Base-by-base conservation (phyloP, 1,284 basidiomycete species). In the Ustilago esculenta region DNA sequence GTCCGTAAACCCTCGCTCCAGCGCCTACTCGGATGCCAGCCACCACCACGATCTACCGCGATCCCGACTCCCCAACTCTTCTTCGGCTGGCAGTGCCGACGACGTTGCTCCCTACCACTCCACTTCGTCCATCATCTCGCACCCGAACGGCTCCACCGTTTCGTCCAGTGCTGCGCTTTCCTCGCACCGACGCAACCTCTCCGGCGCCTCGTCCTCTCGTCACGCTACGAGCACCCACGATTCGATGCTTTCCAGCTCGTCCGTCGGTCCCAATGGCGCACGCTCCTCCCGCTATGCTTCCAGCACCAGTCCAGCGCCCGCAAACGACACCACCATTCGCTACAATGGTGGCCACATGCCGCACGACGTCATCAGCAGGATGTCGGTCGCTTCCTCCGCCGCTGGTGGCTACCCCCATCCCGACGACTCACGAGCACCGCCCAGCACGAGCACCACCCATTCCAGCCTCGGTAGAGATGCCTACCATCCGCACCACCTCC, bases 201-300 rank as follows among this genome's bases (percentile, higher is more conserved):
- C 67, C 9, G 56, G 43, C 5, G 60, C 60, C 7, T 65, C 67
- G 4, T 65, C 61, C 3, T 65, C 61, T 17, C 57, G 67, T 8
- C 53, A 56, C 25, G 58, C 27, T 3, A 10, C 54, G n/a, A 33
- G 48, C 48, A 57, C 50, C 3, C 60, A 61, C 49, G 67, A 70
- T 40, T 70, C 67, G 30, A 50, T 60, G 33, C 60, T 45, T 11
- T 70, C 67, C 39, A 48, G 24, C 45, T 53, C 65, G 2, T 60
- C 39, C 8, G 48, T 36, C 36, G 45, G 46, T 20, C 48, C 45
- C 23, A 64, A 56, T 24, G 52, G 52, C 36, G 15, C 56, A 4
- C 52, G 67, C 20, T 65, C 67, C 1, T 70, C 67, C 5, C 56
- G 67, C n/a, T 60, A 56, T 32, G 65, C 60, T 12, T 63, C 66